phyloP scores from a whole-genome alignment of 306 rosid genomes.

The Prunus mira region DNA sequence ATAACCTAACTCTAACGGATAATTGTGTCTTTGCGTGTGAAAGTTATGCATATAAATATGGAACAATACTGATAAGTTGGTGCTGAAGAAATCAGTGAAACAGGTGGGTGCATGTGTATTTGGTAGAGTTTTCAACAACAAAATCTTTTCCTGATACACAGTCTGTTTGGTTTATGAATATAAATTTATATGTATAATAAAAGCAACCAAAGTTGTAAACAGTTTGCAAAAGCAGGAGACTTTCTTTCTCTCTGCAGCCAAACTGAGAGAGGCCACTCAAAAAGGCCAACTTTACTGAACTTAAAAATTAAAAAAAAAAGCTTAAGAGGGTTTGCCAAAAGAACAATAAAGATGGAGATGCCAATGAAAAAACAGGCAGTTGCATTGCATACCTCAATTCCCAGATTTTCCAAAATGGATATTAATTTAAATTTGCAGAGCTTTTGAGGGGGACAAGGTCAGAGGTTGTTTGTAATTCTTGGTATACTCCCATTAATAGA shows the following conservation, averaged over 20 bases:
- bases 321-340: neutral
- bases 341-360: neutral
- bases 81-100: neutral
- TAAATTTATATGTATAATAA: neutral
- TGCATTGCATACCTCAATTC: conserved; percentile 3
- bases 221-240: neutral
- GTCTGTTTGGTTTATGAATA: too few relatives aligned
- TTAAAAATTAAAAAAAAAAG: neutral
- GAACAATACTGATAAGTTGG: neutral
- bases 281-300: neutral
- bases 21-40: too few relatives aligned
- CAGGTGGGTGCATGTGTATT: neutral
- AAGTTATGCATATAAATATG: neutral
- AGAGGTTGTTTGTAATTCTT: neutral
- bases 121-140: neutral
- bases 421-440: neutral
- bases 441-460: neutral
- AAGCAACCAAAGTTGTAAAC: neutral
- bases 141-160: neutral
- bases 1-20: neutral
- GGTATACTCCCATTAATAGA: neutral
- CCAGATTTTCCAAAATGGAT: neutral
- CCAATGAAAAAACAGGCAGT: neutral
- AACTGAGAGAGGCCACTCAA: neutral
- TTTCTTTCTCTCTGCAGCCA: conserved; percentile 10